Conservation (phyloP, 75 land plant genomes). For the Pinus taeda region DNA sequence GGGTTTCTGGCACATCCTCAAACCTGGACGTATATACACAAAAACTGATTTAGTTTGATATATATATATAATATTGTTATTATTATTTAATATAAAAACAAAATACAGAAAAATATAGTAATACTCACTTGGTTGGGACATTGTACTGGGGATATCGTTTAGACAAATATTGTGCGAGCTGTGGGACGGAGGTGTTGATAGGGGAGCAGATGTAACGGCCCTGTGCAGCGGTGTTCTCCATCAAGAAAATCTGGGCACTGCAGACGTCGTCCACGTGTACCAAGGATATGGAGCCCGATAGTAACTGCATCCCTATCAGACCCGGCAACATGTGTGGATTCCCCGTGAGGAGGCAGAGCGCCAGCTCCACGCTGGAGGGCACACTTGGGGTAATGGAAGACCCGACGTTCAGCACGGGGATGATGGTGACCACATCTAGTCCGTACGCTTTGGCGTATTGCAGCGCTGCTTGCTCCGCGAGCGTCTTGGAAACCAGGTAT, state of each 20-base stretch:
- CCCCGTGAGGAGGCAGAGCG: constrained; percentile 53
- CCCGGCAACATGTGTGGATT: constrained; percentile 3
- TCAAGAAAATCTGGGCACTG: constrained; percentile 61
- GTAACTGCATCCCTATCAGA: constrained; percentile 47
- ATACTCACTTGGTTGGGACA: constrained; percentile 53
- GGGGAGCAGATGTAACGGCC: constrained; percentile 78
- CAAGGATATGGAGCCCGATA: constrained; percentile 58
- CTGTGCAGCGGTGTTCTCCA: constrained; percentile 50
- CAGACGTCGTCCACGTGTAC: constrained; percentile 78
- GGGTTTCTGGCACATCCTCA: constrained; percentile 21
- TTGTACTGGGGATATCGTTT: constrained; percentile 60
- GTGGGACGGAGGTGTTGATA: constrained; percentile 32
- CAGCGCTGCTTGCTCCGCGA: constrained; percentile 77
- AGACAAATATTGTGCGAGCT: constrained; percentile 56
- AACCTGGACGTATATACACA: constrained; percentile 1
- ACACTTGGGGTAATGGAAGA: constrained; percentile 34
- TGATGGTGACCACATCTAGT: constrained; percentile 58
- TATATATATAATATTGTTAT: too few relatives aligned
- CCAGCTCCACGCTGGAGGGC: constrained; percentile 34
- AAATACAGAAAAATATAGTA: too few relatives aligned
- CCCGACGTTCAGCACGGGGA: constrained; percentile 58
- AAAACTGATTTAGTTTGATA: too few relatives aligned
- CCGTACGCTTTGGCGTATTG: constrained; percentile 53
- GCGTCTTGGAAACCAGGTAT: constrained; percentile 55
- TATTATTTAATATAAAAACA: too few relatives aligned